Base-by-base conservation (phyloP, 371 early-diverging fungal genomes). In the Mucor saturninus region DNA sequence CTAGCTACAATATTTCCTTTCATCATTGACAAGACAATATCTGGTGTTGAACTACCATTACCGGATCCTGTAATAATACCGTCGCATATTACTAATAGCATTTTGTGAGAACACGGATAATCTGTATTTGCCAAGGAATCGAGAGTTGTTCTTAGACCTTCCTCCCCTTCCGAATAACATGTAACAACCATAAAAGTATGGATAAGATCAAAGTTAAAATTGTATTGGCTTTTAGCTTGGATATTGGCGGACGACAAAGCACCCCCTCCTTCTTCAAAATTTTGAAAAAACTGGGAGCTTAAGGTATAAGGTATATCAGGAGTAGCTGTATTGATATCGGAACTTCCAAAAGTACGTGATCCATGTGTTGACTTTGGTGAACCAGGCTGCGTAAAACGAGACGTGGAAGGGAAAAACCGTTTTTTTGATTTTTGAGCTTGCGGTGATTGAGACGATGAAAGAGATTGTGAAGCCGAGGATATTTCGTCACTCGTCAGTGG, bases 111-210 rank as follows among this genome's bases (percentile, higher is more conserved):
- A 37, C 90, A 83, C 2, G 89, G 89, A 69, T 93, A 95, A 50
- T 93, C 89, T 4, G 95, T 93, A 32, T 79, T 82, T 54, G 91
- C 89, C 26, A 98, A 77, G 56, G 95, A 95, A 69, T 97, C 94
- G 21, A 98, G 72, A 26, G 98, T 98, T 5, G 87, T 86, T 32
- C 91, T 84, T 31, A 97, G 72, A 0, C 93, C 92, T 55, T 90
- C 90, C 71, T 87, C 87, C 54, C 94, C 90, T 76, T 95, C 95
- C 21, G 91, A 90, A 73, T 95, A 95, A 66, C 91, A 90, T 9
- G 94, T 92, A 2, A 85, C 89, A 21, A 89, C 82, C 73, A 88
- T 75, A 40, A 81, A 76, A 0, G 83, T 81, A 56, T 81, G 76
- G 28, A 83, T 69, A 9, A 79, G 57, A 49, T 80, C 73, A 60